A percentile compares a stretch with the other conserved stretches of the same genome.
These are phyloP conservation scores for Fonsecaea erecta DNA, from an alignment of 2,329 filamentous ascomycete genomes.

Conservation along the genomic window DNA sequence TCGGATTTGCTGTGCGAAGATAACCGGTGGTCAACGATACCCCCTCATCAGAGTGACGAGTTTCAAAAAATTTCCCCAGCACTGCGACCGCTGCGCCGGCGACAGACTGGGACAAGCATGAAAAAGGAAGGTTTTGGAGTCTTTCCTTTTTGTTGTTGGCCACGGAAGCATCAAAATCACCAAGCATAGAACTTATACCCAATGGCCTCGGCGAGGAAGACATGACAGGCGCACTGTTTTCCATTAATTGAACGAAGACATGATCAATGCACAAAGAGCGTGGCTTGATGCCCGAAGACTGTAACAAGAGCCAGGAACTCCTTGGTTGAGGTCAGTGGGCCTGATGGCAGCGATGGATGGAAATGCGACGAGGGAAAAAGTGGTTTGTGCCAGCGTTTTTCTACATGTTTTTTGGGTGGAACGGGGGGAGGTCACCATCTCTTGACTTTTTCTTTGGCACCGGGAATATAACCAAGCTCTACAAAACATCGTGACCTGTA, in stretches of 20 bases:
- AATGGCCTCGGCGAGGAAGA: constrained; percentile 7
- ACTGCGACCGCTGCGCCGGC: constrained; percentile 30
- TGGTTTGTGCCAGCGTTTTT: constrained; percentile 12
- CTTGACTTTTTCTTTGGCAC: background rate
- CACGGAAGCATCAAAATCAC: constrained; percentile 17
- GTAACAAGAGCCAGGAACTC: constrained; percentile 21
- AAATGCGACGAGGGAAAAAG: constrained; percentile 22
- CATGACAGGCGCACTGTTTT: constrained; percentile 16
- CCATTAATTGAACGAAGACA: constrained; percentile 17
- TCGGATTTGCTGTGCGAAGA: constrained; percentile 26
- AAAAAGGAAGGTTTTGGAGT: constrained; percentile 29
- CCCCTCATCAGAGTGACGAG: constrained; percentile 28
- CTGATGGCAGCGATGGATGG: constrained; percentile 11
- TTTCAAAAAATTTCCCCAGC: constrained; percentile 25
- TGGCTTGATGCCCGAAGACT: constrained; percentile 7
- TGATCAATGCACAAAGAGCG: constrained; percentile 21
- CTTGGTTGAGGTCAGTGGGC: constrained; percentile 7
- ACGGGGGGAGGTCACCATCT: constrained; percentile 2
- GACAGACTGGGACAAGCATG: constrained; percentile 28
- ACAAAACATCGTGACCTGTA: constrained; percentile 16
- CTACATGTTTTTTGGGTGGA: background rate
- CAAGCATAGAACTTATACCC: constrained; percentile 31
- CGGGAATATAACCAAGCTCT: constrained; percentile 12
- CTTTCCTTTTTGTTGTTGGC: constrained; percentile 25
- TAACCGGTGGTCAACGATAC: constrained; percentile 29